A percentile compares a stretch with the other conserved stretches of the same genome.
Evolutionary conservation across 495 filamentous ascomycete genomes (phyloP).

Genomic region (Cercophora newfieldiana): DNA sequence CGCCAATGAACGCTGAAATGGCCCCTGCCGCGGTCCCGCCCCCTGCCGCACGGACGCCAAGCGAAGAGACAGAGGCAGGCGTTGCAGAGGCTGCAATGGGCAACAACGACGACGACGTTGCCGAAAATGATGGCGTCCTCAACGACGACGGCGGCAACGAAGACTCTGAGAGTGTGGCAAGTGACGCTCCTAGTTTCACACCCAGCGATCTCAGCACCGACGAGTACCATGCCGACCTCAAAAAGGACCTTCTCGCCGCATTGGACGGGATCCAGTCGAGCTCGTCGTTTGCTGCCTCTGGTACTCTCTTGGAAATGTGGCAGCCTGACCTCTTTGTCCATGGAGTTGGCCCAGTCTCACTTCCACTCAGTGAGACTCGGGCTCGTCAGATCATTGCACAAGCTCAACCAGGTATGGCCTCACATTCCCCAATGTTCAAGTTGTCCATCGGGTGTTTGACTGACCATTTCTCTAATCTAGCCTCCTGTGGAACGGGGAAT

Average conservation of each 20-base stretch:
- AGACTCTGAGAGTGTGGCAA: neutral
- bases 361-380: conserved; percentile 45
- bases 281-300: conserved; percentile 17
- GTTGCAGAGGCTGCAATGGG: neutral
- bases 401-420: conserved; percentile 32
- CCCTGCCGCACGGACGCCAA: neutral
- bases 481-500: too few species aligned
- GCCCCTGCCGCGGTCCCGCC: neutral
- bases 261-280: conserved; percentile 12
- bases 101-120: neutral
- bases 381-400: conserved; percentile 42
- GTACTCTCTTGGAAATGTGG: neutral
- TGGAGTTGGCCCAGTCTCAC: conserved; percentile 25
- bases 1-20: neutral
- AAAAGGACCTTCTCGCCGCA: neutral
- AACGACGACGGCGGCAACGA: too few species aligned
- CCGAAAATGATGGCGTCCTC: too few species aligned
- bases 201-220: neutral
- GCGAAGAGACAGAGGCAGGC: too few species aligned
- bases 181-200: neutral
- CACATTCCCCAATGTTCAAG: neutral
- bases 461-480: too few species aligned
- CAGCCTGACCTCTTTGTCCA: neutral
- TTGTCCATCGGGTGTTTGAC: too few species aligned
- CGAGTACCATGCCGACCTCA: neutral